Evolutionary conservation across 345 rosid genomes (phyloP), one percentile per base, ranked within the genome.

Genomic region (Eutrema yunnanense): DNA sequence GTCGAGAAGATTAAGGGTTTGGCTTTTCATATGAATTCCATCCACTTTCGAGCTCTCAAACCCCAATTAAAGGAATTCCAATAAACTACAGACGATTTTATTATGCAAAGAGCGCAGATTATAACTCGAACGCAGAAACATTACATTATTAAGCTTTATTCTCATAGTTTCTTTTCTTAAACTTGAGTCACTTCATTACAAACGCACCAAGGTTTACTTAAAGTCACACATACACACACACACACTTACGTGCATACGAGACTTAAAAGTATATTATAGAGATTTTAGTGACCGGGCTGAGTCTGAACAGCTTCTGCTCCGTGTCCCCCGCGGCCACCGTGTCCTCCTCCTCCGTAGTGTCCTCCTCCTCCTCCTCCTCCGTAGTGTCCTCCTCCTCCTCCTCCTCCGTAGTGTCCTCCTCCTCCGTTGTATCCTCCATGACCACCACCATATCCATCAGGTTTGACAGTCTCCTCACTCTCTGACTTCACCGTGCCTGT

Each of bases 201-300:
- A 65, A 58, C 65, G 9, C 66, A 69, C 57, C 57, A 69, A n/a
- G 48, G 6, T 69, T 58, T 26, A 34, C 55, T 69, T 68, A 55
- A 14, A 1, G 42, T 32, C 26, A 22, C 16, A 16, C 16, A 22
- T 12, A 16, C 16, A 16, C 16, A 54, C 30, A 54, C 53, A 43
- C 42, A 54, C 41, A 6, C 19, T 8, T 55, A 68, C 8, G 40
- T 43, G 29, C 19, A 8, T 58, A 29, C 33, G 33, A 6, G 9
- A 38, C 19, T 40, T 13, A 60, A 3, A 26, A 5, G 7, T 69
- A 32, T 13, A 52, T 34, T 22, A 19, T 19, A 22, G 8, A 36
- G 8, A 26, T 50, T 9, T 53, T 60, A 59, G 41, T 48, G 41
- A 9, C 74, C 74, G 8, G 58, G 29, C 58, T 59, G 40, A 71